phyloP scores from a whole-genome alignment of 768 basidiomycete genomes.

The Macrolepiota fuliginosa region DNA sequence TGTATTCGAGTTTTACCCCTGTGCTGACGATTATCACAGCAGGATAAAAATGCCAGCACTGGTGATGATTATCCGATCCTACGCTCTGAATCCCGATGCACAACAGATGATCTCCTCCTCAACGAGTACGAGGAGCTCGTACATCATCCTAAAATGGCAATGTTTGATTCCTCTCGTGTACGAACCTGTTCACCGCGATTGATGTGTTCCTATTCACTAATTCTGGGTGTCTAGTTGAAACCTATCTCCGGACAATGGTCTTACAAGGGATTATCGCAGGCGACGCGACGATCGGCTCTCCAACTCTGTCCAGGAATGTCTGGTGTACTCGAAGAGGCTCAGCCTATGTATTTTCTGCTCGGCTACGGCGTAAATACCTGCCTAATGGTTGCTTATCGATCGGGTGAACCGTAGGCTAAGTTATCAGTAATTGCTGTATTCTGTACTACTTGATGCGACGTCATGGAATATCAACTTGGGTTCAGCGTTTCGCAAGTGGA shows the following conservation, averaged over 20 bases:
- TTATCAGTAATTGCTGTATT: not conserved
- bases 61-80: not conserved
- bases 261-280: not conserved
- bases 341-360: not conserved
- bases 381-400: not conserved
- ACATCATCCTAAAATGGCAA: not conserved
- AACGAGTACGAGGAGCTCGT: not conserved
- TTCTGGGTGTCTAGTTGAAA: not conserved
- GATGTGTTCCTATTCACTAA: not conserved
- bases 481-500: too few relatives aligned
- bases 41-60: not conserved
- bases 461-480: too few relatives aligned
- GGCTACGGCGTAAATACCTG: not conserved
- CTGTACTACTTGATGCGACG: too few relatives aligned
- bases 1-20: not conserved
- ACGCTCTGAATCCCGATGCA: not conserved
- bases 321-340: not conserved
- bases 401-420: not conserved
- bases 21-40: not conserved
- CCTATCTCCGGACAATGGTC: not conserved
- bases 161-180: not conserved
- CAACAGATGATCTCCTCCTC: not conserved
- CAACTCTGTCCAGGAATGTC: not conserved
- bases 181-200: not conserved
- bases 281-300: not conserved